These are phyloP conservation scores for Aspergillus tanneri DNA, from an alignment of 2,329 filamentous ascomycete genomes.

Conservation along the genomic window DNA sequence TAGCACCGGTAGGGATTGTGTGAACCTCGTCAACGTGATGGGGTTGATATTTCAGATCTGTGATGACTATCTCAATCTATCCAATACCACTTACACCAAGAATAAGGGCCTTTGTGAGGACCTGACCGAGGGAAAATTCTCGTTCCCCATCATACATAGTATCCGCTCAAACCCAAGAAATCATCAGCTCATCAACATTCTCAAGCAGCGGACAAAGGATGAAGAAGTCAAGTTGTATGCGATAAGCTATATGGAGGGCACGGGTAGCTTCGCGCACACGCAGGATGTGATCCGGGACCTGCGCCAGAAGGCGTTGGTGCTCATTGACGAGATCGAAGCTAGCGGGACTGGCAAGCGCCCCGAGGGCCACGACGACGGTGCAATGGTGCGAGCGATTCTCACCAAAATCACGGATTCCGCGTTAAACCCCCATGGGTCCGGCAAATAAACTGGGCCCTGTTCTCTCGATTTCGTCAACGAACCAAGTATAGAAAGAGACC, in stretches of 20 bases:
- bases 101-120: slow-evolving; percentile 97
- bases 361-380: slow-evolving; percentile 55
- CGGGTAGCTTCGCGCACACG: slow-evolving; percentile 86
- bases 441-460: not conserved
- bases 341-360: slow-evolving; percentile 20
- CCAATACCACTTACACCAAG: slow-evolving; percentile 67
- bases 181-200: slow-evolving; percentile 80
- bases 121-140: slow-evolving; percentile 95
- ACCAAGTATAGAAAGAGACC: not conserved
- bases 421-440: slow-evolving; percentile 22
- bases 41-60: slow-evolving; percentile 50
- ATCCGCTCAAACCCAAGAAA: slow-evolving; percentile 64
- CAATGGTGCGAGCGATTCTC: slow-evolving; percentile 64
- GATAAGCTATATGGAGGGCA: slow-evolving; percentile 84
- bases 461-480: not conserved
- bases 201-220: slow-evolving; percentile 84
- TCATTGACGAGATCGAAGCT: slow-evolving; percentile 65
- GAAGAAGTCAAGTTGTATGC: slow-evolving; percentile 90
- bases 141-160: slow-evolving; percentile 90
- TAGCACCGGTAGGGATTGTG: slow-evolving; percentile 41
- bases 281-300: slow-evolving; percentile 64
- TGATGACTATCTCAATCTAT: slow-evolving; percentile 86
- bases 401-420: slow-evolving; percentile 60
- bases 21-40: slow-evolving; percentile 65
- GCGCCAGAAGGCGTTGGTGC: slow-evolving; percentile 60